phyloP scores from a whole-genome alignment of 208 protist genomes.

The Trypanosoma scelopori region DNA sequence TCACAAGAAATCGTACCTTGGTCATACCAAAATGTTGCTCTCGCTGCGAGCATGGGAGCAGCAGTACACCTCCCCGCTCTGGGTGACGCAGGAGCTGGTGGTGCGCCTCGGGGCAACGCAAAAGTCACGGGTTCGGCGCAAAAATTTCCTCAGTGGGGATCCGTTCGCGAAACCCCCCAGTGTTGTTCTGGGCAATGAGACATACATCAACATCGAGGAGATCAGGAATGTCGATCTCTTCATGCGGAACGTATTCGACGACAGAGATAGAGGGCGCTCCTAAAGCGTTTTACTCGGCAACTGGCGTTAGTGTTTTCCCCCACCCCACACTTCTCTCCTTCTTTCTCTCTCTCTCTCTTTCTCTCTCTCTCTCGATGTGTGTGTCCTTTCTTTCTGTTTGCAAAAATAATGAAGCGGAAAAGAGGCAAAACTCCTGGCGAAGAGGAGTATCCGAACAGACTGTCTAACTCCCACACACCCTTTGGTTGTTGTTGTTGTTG shows the following conservation, averaged over 20 bases:
- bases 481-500: too few species aligned
- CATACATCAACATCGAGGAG: slow-evolving; percentile 44
- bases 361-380: background rate
- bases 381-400: too few species aligned
- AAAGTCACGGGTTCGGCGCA: slow-evolving; percentile 2
- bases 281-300: too few species aligned
- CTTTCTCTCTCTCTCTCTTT: background rate
- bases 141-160: slow-evolving; percentile 4
- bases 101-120: background rate
- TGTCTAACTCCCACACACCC: too few species aligned
- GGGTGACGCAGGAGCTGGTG: slow-evolving; percentile 31
- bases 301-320: background rate
- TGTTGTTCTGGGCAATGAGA: slow-evolving; percentile 29
- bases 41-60: slow-evolving; percentile 64
- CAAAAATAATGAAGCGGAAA: too few species aligned
- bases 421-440: too few species aligned
- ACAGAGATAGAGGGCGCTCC: background rate
- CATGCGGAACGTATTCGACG: background rate
- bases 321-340: background rate
- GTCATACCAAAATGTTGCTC: slow-evolving; percentile 38
- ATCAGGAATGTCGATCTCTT: slow-evolving; percentile 17
- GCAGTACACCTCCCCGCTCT: slow-evolving; percentile 41
- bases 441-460: too few species aligned
- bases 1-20: slow-evolving; percentile 33
- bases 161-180: slow-evolving; percentile 25